These are phyloP conservation scores for Thielaviopsis punctulata DNA, from an alignment of 2,329 filamentous ascomycete species.

Conservation along the genomic window DNA sequence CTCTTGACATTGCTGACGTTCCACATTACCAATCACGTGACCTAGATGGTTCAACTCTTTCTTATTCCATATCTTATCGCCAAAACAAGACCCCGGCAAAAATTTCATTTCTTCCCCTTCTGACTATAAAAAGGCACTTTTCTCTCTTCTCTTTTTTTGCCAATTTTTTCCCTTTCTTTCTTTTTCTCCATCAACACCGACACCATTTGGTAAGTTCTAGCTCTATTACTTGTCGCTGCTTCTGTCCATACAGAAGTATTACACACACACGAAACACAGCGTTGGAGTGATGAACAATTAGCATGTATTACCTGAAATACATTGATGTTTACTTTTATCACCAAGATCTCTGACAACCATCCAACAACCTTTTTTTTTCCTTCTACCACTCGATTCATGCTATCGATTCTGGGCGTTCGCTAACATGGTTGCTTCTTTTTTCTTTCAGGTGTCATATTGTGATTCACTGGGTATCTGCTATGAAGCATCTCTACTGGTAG, in stretches of 20 bases:
- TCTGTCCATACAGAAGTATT: background rate
- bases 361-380: background rate
- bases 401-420: background rate
- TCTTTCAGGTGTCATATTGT: background rate
- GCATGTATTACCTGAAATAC: slow-evolving; percentile 42
- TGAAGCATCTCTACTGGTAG: background rate
- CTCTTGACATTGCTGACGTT: background rate
- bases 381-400: background rate
- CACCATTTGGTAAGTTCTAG: slow-evolving; percentile 20
- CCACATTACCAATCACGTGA: background rate
- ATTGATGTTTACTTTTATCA: slow-evolving; percentile 44
- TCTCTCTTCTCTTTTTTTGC: background rate
- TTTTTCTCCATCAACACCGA: slow-evolving; percentile 6
- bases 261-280: background rate
- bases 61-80: background rate
- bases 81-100: background rate
- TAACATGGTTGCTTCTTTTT: background rate
- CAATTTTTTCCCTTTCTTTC: slow-evolving; percentile 5
- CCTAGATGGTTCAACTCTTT: background rate
- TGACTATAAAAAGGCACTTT: slow-evolving; percentile 5
- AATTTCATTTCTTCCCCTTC: background rate
- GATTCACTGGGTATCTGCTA: too few species aligned
- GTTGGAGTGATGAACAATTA: slow-evolving; percentile 33
- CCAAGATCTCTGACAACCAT: slow-evolving; percentile 64
- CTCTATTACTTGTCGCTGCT: background rate